Evolutionary conservation across 805 yeast genomes (phyloP), one percentile per base, ranked within the genome.

Genomic region (Blastobotrys americana): DNA sequence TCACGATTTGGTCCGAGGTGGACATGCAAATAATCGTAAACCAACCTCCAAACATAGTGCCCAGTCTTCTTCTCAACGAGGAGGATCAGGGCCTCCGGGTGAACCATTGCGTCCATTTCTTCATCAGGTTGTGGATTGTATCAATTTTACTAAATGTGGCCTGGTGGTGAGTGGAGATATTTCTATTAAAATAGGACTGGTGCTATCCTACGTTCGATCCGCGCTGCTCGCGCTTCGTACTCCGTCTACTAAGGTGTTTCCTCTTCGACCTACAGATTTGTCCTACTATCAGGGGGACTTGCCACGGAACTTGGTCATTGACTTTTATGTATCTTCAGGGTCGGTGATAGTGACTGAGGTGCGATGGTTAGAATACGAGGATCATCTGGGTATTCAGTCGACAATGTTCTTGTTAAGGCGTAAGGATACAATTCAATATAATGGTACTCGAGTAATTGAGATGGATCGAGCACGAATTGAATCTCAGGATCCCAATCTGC

Each of bases 401-500:
- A 34, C 40, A 9, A 27, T 21, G 8, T 27, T 27, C 13, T 15
- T 35, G 13, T 13, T 18, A 19, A 6, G 35, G 15, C 28, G 15
- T n/a, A 13, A 10, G 10, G 41, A 21, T 5, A 20, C 44, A 34
- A 27, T 45, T 8, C 27, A 22, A 15, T 54, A 51, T 34, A 41
- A 45, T 25, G 56, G 52, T 16, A 23, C 23, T 27, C 25, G 39
- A 5, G 49, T 55, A 17, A 20, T 49, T 33, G 59, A 50, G 21
- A 46, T 40, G 35, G 59, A 55, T 18, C 31, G 50, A 13, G 47
- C 52, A 4, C 34, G 47, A 13, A 55, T 55, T 10, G 55, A 53
- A 33, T 37, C 49, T 37, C 58, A 55, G 42, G 59, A 55, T 25
- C 59, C 59, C 23, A 53, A 53, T 42, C 41, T 55, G 34, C 53